Conservation (phyloP, 129 eudicot genomes). For the Flaveria brownii region DNA sequence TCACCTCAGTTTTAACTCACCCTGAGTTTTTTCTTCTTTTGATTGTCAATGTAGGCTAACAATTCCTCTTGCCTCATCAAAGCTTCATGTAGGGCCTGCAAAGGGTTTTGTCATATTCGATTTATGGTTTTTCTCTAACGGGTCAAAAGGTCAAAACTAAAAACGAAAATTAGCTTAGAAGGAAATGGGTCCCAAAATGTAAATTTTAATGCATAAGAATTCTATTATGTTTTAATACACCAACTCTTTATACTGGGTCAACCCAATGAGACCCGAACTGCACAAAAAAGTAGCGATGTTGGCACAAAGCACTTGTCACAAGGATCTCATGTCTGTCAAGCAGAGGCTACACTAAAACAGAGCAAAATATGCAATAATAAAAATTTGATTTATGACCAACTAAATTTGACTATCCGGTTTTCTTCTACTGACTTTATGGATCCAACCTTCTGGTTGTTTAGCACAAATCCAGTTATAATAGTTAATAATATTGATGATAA, state of each 20-base stretch:
- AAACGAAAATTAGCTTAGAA: neutral
- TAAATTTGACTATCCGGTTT: no score
- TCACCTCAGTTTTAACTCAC: constrained; percentile 41
- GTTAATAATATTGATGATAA: no score
- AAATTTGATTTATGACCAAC: no score
- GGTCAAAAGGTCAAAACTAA: neutral
- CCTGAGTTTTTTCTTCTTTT: constrained; percentile 67
- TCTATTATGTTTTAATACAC: neutral
- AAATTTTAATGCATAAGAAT: neutral
- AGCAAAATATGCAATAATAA: no score
- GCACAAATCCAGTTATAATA: no score
- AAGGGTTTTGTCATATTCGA: neutral
- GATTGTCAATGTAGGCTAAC: constrained; percentile 80
- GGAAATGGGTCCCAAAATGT: neutral
- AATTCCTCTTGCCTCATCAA: constrained; percentile 95
- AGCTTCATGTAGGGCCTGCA: constrained; percentile 90
- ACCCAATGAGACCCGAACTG: neutral
- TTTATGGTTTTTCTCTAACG: neutral
- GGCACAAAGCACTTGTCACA: neutral
- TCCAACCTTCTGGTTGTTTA: no score
- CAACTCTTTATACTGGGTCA: neutral
- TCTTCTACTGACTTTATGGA: no score
- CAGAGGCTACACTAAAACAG: neutral
- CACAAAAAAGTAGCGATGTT: neutral
- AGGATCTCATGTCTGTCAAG: neutral